These are phyloP conservation scores for Quercus alba DNA, from an alignment of 306 rosid genomes.

Conservation along the genomic window DNA sequence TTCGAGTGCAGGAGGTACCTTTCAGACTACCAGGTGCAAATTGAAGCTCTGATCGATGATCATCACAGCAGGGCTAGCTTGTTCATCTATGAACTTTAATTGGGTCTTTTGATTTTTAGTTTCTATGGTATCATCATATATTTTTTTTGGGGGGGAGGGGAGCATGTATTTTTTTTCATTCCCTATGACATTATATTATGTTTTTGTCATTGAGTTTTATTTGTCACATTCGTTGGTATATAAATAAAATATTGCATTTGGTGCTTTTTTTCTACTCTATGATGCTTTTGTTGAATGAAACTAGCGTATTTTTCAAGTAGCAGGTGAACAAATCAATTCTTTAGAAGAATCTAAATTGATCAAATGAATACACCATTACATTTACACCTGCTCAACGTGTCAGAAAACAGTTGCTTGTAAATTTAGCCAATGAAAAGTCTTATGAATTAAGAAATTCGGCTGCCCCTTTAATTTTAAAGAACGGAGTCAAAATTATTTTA, in stretches of 20 bases:
- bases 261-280: not conserved
- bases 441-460: not conserved
- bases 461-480: not conserved
- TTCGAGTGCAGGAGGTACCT: conserved; percentile 19
- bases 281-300: not conserved
- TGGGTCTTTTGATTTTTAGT: not conserved
- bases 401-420: not conserved
- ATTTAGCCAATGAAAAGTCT: not conserved
- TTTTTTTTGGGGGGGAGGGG: not conserved
- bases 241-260: not conserved
- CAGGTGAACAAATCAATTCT: not conserved
- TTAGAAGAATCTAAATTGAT: no score
- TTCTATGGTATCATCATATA: not conserved
- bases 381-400: not conserved
- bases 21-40: conserved; percentile 51
- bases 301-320: not conserved
- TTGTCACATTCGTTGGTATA: not conserved
- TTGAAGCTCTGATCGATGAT: conserved; percentile 38
- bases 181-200: not conserved
- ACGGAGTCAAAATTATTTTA: not conserved
- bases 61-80: not conserved
- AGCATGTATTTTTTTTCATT: not conserved
- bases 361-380: not conserved
- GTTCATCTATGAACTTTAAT: not conserved
- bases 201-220: not conserved